Evolutionary conservation across 352 stramenopile genomes (phyloP).

Genomic region (Pythium brassicae): DNA sequence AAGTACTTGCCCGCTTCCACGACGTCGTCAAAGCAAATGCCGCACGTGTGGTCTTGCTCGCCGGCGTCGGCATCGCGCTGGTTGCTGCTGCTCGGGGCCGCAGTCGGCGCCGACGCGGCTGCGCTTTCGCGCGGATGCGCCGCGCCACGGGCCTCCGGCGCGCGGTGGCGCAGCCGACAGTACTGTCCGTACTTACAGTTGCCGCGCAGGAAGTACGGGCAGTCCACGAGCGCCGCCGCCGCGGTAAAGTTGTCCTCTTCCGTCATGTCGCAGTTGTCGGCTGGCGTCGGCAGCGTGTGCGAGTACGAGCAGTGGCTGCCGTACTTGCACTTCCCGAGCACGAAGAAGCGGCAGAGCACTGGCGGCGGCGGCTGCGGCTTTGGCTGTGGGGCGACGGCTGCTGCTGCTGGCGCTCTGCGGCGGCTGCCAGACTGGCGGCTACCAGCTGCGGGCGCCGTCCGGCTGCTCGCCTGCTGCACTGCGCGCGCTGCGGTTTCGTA

Average conservation of each 20-base stretch:
- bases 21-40: conserved; percentile 83
- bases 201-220: conserved; percentile 66
- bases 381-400: not conserved
- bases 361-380: conserved; percentile 19
- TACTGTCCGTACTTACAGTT: conserved; percentile 73
- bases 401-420: not conserved
- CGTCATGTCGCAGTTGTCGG: conserved; percentile 25
- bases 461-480: not conserved
- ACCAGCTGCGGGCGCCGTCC: too few relatives aligned
- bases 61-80: conserved; percentile 10
- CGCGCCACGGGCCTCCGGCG: not conserved
- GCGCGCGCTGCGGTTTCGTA: not conserved
- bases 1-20: conserved; percentile 75
- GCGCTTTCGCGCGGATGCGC: not conserved
- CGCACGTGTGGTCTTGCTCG: conserved; percentile 56
- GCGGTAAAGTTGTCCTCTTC: conserved; percentile 33
- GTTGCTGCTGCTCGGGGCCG: conserved; percentile 5
- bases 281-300: conserved; percentile 32
- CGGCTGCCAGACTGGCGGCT: not conserved
- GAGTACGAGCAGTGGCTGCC: conserved; percentile 75
- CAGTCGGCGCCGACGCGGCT: not conserved
- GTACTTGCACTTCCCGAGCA: conserved; percentile 71
- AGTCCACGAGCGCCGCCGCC: conserved; percentile 63
- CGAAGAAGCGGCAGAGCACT: conserved; percentile 68
- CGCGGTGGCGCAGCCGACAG: conserved; percentile 54